phyloP scores from a whole-genome alignment of 2,329 filamentous ascomycete genomes.

The Pseudocercospora macadamiae region DNA sequence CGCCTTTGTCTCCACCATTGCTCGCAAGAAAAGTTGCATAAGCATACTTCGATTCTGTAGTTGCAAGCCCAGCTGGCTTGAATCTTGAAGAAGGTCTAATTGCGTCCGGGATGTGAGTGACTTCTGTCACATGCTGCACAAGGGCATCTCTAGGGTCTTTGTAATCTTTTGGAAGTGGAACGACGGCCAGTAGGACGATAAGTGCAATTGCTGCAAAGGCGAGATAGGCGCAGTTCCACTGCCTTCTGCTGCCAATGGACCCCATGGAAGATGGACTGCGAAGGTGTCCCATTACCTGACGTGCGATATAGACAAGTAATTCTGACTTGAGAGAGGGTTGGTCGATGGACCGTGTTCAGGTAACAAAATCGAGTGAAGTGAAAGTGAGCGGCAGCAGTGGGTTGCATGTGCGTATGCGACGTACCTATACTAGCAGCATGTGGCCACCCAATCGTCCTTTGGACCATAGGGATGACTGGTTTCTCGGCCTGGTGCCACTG shows the following conservation, averaged over 20 bases:
- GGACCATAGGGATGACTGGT: not conserved
- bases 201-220: not conserved
- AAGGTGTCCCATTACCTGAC: not conserved
- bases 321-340: not conserved
- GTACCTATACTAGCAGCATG: too few species aligned
- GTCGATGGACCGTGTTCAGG: not conserved
- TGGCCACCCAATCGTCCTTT: not conserved
- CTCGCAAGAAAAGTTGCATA: conserved; percentile 36
- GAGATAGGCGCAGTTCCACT: not conserved
- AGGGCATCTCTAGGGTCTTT: conserved; percentile 19
- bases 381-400: too few species aligned
- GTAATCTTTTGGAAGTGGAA: conserved; percentile 21
- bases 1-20: conserved; percentile 13
- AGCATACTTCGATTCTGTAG: conserved; percentile 27
- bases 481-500: not conserved
- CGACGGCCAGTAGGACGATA: not conserved
- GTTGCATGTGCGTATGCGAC: too few species aligned
- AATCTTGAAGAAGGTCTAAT: not conserved
- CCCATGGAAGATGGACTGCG: conserved; percentile 3
- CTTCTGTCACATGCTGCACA: conserved; percentile 21
- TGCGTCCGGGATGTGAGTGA: conserved; percentile 4
- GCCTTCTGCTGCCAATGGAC: conserved; percentile 1
- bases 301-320: too few species aligned
- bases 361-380: not conserved
- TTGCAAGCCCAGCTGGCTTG: not conserved